A percentile compares a stretch with the other conserved stretches of the same genome.
Conservation (phyloP, 805 yeast genomes). For the Candida tammaniensis region DNA sequence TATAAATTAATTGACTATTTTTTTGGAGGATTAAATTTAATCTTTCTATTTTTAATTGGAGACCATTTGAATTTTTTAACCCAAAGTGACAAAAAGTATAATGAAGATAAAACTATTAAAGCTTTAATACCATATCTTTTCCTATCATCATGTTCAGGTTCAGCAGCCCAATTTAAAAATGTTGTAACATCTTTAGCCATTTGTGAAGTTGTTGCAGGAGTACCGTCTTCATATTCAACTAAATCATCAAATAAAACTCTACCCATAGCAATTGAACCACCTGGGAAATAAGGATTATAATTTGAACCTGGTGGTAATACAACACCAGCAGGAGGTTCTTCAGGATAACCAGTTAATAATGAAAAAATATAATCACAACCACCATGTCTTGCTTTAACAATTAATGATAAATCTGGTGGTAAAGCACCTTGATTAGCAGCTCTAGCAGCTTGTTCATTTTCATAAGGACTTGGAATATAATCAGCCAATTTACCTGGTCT, state of each 20-base stretch:
- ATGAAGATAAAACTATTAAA: conserved; percentile 68
- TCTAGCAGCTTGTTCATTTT: conserved; percentile 98
- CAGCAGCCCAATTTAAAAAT: conserved; percentile 97
- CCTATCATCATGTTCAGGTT: conserved; percentile 98
- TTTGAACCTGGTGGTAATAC: conserved; percentile 88
- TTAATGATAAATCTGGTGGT: conserved; percentile 96
- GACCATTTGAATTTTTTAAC: conserved; percentile 99
- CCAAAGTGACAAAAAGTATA: conserved; percentile 82
- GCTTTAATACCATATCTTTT: conserved; percentile 96
- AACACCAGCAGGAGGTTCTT: conserved; percentile 98
- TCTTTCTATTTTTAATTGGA: conserved; percentile 91
- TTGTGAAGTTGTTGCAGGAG: conserved; percentile 97
- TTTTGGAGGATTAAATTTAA: conserved; percentile 89
- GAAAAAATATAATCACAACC: conserved; percentile 94
- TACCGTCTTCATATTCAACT: conserved; percentile 98
- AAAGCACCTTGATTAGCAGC: conserved; percentile 99
- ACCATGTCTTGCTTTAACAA: conserved; percentile 99
- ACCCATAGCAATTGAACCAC: conserved; percentile 99
- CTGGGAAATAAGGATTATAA: conserved; percentile 99
- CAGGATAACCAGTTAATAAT: conserved; percentile 97
- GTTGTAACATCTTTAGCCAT: conserved; percentile 98
- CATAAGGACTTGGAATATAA: conserved; percentile 91
- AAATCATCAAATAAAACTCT: conserved; percentile 96
- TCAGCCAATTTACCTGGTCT: conserved; percentile 98
- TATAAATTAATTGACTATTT: conserved; percentile 25